Percentiles rank a stretch among this genome's conserved stretches.
Conservation (phyloP, 352 stramenopile species). For the Globisporangium echinulatum region DNA sequence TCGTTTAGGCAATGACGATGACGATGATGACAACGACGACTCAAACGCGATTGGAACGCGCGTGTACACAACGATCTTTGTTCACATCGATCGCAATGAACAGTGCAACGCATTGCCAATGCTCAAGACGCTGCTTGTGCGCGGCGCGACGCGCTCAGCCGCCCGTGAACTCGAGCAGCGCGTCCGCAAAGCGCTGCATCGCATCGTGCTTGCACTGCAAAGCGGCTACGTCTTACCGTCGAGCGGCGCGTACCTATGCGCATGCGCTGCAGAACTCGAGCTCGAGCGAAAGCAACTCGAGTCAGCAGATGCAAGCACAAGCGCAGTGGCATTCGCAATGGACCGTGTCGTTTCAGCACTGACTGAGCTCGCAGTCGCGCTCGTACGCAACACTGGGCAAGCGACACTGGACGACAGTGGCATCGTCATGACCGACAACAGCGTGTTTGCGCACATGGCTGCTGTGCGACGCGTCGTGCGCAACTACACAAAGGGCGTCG, state of each 20-base stretch:
- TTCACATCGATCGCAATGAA: constrained; percentile 2
- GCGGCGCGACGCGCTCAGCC: constrained; percentile 1
- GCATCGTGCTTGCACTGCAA: constrained; percentile 4
- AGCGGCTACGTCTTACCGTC: constrained; percentile 7
- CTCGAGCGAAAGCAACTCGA: background rate
- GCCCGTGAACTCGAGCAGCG: constrained; percentile 3
- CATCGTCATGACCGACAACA: background rate
- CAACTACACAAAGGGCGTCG: constrained; percentile 7
- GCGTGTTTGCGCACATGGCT: background rate
- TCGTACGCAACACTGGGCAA: constrained; percentile 5
- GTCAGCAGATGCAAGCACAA: background rate
- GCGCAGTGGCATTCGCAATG: background rate
- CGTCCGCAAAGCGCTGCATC: background rate
- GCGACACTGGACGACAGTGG: background rate
- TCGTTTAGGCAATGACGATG: background rate
- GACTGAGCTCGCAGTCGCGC: constrained; percentile 3
- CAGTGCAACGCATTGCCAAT: too few species aligned
- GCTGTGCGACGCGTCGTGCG: constrained; percentile 3
- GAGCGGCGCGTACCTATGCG: constrained; percentile 9
- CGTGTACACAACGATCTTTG: background rate
- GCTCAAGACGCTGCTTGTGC: constrained; percentile 9
- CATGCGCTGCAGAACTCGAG: constrained; percentile 5
- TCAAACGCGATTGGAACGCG: background rate
- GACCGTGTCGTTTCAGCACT: constrained; percentile 4
- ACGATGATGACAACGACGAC: too few species aligned